A percentile compares a stretch with the other conserved stretches of the same genome.
These are phyloP conservation scores for Metschnikowia shivogae DNA, from an alignment of 805 yeast species.

Conservation along the genomic window DNA sequence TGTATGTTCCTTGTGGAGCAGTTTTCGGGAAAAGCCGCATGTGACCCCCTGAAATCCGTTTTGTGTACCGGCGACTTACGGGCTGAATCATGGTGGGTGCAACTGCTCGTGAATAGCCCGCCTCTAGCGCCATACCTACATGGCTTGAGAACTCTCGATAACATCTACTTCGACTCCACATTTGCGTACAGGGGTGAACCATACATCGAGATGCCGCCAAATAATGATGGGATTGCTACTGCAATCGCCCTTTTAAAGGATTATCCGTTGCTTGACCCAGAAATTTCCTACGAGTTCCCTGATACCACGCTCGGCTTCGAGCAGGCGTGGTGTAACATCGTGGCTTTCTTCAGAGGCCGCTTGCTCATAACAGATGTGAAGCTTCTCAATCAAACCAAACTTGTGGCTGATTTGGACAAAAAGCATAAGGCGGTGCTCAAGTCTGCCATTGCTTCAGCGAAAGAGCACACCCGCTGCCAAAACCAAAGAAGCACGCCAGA, in stretches of 20 bases:
- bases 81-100: conserved; percentile 52
- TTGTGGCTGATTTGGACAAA: conserved; percentile 10
- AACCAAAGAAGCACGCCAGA: neutral
- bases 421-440: conserved; percentile 4
- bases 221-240: conserved; percentile 37
- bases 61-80: conserved; percentile 56
- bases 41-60: conserved; percentile 23
- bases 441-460: neutral
- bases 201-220: conserved; percentile 40
- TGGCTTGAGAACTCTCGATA: conserved; percentile 34
- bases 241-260: conserved; percentile 29
- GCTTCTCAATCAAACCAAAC: neutral
- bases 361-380: conserved; percentile 3
- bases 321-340: conserved; percentile 44
- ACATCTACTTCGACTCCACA: conserved; percentile 53
- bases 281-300: conserved; percentile 37
- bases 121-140: conserved; percentile 38
- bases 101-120: conserved; percentile 35
- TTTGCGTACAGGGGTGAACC: conserved; percentile 49
- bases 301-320: conserved; percentile 50
- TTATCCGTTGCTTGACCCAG: conserved; percentile 41
- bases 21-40: neutral
- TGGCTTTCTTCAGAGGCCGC: conserved; percentile 20
- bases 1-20: conserved; percentile 48
- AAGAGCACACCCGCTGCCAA: neutral